phyloP scores from a whole-genome alignment of 2,329 filamentous ascomycete genomes.

The Septoria petroselini region DNA sequence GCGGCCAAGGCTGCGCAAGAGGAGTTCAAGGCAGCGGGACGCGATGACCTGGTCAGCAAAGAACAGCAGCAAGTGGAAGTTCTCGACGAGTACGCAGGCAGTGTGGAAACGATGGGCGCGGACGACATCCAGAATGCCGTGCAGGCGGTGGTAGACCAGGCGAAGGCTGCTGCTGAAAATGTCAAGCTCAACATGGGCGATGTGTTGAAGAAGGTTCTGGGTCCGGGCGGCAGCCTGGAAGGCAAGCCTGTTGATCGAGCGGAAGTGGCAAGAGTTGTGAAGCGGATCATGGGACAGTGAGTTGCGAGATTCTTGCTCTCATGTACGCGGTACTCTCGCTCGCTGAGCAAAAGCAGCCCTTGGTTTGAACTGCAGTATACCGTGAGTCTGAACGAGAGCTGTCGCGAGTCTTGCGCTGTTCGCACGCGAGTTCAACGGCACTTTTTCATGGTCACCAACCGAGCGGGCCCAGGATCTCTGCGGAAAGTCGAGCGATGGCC shows the following conservation, averaged over 20 bases:
- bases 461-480: too few species aligned
- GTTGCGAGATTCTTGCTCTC: not conserved
- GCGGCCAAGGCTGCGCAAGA: conserved; percentile 57
- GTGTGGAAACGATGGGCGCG: conserved; percentile 56
- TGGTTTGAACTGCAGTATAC: too few species aligned
- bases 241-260: conserved; percentile 64
- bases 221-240: conserved; percentile 53
- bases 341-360: too few species aligned
- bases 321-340: too few species aligned
- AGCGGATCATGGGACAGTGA: conserved; percentile 38
- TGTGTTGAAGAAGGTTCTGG: conserved; percentile 61
- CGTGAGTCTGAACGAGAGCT: too few species aligned
- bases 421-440: too few species aligned
- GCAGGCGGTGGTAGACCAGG: conserved; percentile 50
- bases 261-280: conserved; percentile 60
- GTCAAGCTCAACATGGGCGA: conserved; percentile 55
- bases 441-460: too few species aligned
- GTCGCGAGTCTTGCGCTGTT: too few species aligned
- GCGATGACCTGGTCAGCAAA: conserved; percentile 67
- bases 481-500: too few species aligned
- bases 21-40: conserved; percentile 62
- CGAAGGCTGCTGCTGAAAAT: conserved; percentile 47
- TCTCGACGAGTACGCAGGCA: conserved; percentile 62
- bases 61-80: conserved; percentile 65
- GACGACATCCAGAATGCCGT: conserved; percentile 59